Base-by-base conservation (phyloP, 2,329 filamentous ascomycete genomes). In the Aureobasidium sp. region DNA sequence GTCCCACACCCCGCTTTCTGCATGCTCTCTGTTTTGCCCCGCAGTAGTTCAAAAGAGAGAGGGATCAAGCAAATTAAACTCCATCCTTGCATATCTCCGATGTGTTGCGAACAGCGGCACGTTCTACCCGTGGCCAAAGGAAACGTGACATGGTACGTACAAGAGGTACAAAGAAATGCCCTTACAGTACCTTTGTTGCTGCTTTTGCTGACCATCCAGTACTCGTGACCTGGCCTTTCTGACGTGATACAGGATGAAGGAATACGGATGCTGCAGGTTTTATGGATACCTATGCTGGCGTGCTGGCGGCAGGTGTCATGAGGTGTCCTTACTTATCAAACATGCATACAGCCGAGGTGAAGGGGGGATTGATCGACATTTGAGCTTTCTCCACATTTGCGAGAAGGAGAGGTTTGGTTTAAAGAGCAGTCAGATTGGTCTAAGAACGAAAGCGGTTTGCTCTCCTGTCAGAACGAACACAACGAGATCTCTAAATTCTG, bases 121-220 rank as follows among this genome's bases (percentile, higher is more conserved):
- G 3, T 7, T 2, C 5, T 37, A 14, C 34, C 45, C 45, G 45
- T 32, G 16, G 3, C 5, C 25, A 9, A 29, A 16, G 25, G 3
- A 16, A 58, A 39, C 41, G 54, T 48, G 54, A 58, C 42, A 58
- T 58, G 54, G 54, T 58, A 58, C 54, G 54, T 39, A 58, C 54
- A 42, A 30, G 48, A 58, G 34, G 16, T 58, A 58, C 54, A 48
- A 34, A n/a, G 7, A 25, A 11, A 13, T 21, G 39, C 41, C 10
- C 45, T 36, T n/a, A 7, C 16, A 21, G 6, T 16, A 29, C 51
- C 16, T 21, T 37, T 37, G 34, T 37, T 37, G 21, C 6, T 50
- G 29, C 29, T 50, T 50, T 25, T 5, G 7, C 27, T 6, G 9
- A 27, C 21, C 6, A 10, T 30, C 14, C n/a, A 13, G 34, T 37